phyloP scores from a whole-genome alignment of 352 stramenopile genomes.

The Pythium chondricola region DNA sequence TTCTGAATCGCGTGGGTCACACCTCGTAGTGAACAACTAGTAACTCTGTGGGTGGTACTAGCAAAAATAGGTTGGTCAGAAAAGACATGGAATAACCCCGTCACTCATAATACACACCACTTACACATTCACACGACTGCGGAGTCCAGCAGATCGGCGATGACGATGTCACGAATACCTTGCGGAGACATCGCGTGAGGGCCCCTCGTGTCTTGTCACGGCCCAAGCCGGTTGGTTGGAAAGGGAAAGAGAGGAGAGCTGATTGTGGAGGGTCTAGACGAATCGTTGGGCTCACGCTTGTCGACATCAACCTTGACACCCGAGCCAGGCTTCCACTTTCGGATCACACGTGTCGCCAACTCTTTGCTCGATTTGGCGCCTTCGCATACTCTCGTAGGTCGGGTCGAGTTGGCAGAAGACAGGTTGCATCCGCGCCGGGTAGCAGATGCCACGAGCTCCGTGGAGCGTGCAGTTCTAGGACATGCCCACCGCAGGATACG shows the following conservation, averaged over 20 bases:
- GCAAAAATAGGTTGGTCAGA: no score
- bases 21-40: no score
- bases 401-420: conserved; percentile 7
- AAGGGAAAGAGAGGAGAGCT: neutral
- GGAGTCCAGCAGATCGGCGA: no score
- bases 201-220: neutral
- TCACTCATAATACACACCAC: no score
- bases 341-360: conserved; percentile 14
- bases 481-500: conserved; percentile 8
- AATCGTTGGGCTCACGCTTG: neutral
- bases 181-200: no score
- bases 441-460: conserved; percentile 14
- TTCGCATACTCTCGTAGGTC: conserved; percentile 9
- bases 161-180: neutral
- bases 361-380: conserved; percentile 7
- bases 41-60: no score
- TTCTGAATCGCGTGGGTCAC: no score
- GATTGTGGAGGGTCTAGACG: neutral
- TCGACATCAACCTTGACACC: conserved; percentile 1
- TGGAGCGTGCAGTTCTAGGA: conserved; percentile 14
- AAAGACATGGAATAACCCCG: no score
- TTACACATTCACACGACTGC: no score
- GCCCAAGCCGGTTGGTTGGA: neutral
- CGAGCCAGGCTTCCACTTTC: conserved; percentile 9
- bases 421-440: conserved; percentile 13